Base-by-base conservation (phyloP, 192 early-diverging fungal species). In the Lobulomyces angularis region DNA sequence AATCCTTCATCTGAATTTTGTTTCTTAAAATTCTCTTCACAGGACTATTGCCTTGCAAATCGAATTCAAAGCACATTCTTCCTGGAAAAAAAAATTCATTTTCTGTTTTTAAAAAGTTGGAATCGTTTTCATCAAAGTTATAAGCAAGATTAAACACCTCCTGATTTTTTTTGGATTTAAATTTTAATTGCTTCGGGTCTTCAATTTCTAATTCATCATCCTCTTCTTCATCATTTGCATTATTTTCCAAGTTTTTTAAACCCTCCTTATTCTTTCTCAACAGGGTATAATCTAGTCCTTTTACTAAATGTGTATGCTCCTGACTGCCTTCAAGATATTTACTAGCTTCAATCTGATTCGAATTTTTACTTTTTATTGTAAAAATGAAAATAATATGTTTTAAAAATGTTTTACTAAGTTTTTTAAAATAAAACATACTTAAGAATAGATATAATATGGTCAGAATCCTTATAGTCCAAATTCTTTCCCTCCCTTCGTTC, bases 321-420 rank as follows among this genome's bases (percentile, higher is more conserved):
- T 65, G 48, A 59, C 88, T 84, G 29, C 90, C 90, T 39, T 88
- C 90, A 14, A 94, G 57, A 45, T 74, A 90, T 56, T 94, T 94
- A 35, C 81, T 84, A 48, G 84, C 82, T 48, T 87, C 77, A n/a
- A n/a, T n/a, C n/a, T n/a, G 29, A 26, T 26, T 0, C 29, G 24
- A 14, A 38, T 38, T 38, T 38, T 28, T 3, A 14, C 12, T n/a
- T 38, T 28, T 26, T 28, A 26, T 3, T 14, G 3, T 37, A 36
- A 1, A 23, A 7, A 36, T 36, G 25, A 6, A 23, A 36, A 7
- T 6, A 7, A 5, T 1, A 23, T 5, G 7, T 23, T 36, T 24
- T 1, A 37, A 36, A 36, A 5, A 6, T 6, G 24, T 22, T 6
- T 5, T 36, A 5, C 7, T 5, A 22, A 22, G 24, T 5, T 36